A percentile compares a stretch with the other conserved stretches of the same genome.
Conservation (phyloP, 805 yeast species). For the Saccharomycopsis oosterbeekiorum region DNA sequence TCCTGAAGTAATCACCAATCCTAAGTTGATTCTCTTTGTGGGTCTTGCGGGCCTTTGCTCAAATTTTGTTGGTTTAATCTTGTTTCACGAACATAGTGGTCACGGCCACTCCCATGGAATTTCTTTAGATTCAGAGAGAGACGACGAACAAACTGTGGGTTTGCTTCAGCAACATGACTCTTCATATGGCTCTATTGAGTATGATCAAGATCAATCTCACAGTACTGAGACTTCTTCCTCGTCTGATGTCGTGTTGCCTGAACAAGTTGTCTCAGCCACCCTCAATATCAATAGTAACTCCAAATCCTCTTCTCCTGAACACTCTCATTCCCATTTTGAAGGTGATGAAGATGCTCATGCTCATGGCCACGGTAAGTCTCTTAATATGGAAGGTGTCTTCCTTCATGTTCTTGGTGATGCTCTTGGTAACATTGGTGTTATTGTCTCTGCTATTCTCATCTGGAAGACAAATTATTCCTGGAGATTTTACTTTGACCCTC, state of each 20-base stretch:
- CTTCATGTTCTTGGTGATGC: slow-evolving; percentile 96
- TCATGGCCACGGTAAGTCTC: slow-evolving; percentile 39
- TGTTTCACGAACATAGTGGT: slow-evolving; percentile 84
- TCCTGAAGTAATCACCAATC: slow-evolving; percentile 72
- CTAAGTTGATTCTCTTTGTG: slow-evolving; percentile 71
- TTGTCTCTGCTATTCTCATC: slow-evolving; percentile 76
- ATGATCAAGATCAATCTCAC: slow-evolving; percentile 13
- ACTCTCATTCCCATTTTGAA: slow-evolving; percentile 19
- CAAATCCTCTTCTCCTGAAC: slow-evolving; percentile 22
- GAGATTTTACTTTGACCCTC: slow-evolving; percentile 81
- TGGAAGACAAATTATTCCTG: slow-evolving; percentile 90
- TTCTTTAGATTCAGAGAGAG: slow-evolving; percentile 20
- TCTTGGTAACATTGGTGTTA: slow-evolving; percentile 89
- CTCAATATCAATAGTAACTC: not conserved
- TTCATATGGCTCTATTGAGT: slow-evolving; percentile 18
- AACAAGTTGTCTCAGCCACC: not conserved
- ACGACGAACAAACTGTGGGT: slow-evolving; percentile 22
- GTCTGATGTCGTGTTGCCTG: slow-evolving; percentile 4
- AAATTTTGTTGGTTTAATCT: slow-evolving; percentile 69
- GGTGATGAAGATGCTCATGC: slow-evolving; percentile 11
- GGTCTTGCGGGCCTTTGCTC: slow-evolving; percentile 79
- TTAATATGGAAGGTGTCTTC: slow-evolving; percentile 96
- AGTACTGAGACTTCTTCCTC: slow-evolving; percentile 12
- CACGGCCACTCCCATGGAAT: slow-evolving; percentile 34
- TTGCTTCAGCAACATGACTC: slow-evolving; percentile 20